Percentiles rank a stretch among this genome's conserved stretches.
Conservation (phyloP, 257 asterid species). For the Solanum chilense region DNA sequence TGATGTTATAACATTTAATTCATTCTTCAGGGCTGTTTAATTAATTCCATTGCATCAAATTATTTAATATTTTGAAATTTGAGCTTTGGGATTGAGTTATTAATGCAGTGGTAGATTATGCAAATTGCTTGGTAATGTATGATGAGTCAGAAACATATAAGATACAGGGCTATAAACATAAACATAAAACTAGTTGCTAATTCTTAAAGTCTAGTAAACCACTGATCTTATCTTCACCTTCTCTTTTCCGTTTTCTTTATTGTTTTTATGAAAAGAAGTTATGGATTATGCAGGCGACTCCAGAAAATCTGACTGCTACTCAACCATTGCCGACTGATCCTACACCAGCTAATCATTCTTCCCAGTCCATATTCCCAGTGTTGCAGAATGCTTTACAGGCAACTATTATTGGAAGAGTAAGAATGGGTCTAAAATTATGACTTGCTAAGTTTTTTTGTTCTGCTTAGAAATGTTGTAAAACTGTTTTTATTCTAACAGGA, state of each 20-base stretch:
- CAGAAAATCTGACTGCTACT: conserved; percentile 33
- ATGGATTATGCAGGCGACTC: conserved; percentile 40
- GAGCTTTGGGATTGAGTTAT: background rate
- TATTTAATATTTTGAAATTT: background rate
- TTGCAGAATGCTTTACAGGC: conserved; percentile 59
- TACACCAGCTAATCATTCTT: conserved; percentile 28
- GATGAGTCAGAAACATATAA: background rate
- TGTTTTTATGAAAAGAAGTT: background rate
- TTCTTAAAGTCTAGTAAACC: background rate
- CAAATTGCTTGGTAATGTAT: background rate
- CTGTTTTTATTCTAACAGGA: conserved; percentile 36
- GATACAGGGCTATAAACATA: background rate
- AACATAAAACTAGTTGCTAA: background rate
- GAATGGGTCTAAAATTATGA: background rate
- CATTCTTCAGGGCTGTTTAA: background rate
- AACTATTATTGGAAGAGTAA: conserved; percentile 73
- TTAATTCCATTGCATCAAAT: background rate
- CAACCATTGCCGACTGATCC: conserved; percentile 35
- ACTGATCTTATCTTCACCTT: background rate
- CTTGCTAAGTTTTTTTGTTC: background rate
- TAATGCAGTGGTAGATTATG: background rate
- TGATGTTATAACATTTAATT: background rate
- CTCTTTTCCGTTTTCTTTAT: background rate
- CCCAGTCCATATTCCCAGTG: conserved; percentile 38
- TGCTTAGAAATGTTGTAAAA: background rate